Conservation (phyloP, 495 filamentous ascomycete genomes). For the Penicillium parvum region DNA sequence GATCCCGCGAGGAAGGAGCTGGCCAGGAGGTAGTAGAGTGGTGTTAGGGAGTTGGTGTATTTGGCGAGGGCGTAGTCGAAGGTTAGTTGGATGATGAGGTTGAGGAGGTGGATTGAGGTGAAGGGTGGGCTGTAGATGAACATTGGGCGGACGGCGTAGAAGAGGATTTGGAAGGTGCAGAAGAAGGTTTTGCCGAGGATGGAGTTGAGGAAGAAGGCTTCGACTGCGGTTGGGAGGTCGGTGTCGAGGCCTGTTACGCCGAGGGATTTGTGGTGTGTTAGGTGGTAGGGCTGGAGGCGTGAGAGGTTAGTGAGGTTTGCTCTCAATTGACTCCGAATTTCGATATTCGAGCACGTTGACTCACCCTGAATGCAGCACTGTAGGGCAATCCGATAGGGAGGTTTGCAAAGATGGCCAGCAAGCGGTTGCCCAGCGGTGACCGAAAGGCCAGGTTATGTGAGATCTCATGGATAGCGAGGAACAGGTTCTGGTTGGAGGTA, state of each 20-base stretch:
- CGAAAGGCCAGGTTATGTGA: constrained; percentile 95
- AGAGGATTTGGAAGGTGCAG: constrained; percentile 98
- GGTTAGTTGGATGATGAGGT: constrained; percentile 66
- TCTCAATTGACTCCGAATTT: background rate
- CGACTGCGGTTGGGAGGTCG: constrained; percentile 87
- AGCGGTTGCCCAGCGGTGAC: constrained; percentile 73
- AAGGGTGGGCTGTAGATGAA: constrained; percentile 86
- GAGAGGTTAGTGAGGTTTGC: constrained; percentile 2
- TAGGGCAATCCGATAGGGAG: constrained; percentile 94
- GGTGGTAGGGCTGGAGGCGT: constrained; percentile 80
- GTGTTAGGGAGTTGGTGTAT: constrained; percentile 46
- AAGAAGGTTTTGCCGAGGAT: constrained; percentile 98
- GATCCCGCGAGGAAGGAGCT: constrained; percentile 91
- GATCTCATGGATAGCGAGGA: constrained; percentile 98
- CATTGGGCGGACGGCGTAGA: constrained; percentile 98
- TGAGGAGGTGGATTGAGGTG: constrained; percentile 78
- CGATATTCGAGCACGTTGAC: constrained; percentile 14
- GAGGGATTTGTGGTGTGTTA: constrained; percentile 98
- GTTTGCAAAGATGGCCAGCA: constrained; percentile 90
- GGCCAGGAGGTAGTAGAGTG: constrained; percentile 73
- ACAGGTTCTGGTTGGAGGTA: constrained; percentile 97
- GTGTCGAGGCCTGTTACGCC: constrained; percentile 95
- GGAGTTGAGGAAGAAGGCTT: constrained; percentile 94
- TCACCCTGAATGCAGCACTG: constrained; percentile 87
- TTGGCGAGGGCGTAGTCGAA: constrained; percentile 72